Evolutionary conservation across 805 yeast species (phyloP), one percentile per base, ranked within the genome.

Genomic region (Candida morakotiae): DNA sequence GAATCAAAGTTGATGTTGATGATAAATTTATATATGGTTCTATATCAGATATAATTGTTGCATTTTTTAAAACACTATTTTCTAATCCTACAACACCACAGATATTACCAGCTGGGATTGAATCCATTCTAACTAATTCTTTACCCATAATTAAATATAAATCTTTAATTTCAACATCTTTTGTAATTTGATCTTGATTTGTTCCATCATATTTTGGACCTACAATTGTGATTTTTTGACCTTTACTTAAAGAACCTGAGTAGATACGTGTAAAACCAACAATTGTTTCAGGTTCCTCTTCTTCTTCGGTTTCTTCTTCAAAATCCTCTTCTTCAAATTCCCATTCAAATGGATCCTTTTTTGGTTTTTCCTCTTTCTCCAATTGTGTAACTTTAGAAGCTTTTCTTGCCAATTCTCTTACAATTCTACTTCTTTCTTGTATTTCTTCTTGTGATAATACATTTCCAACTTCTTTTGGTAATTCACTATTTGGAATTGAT

Each of bases 1-100:
- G 72, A 34, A 65, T 64, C 45, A 67, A 60, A 1, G 69, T 58
- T 1, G 71, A 60, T 11, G 83, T 75, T 1, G 71, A 52, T 0
- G 72, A 67, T 37, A 79, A 61, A 38, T 79, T 83, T 14, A 87
- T 68, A 46, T 87, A 83, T 0, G 96, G 96, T 7, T 15, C 10
- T 2, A 72, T 56, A 2, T 71, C 74, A 0, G 77, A 69, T 33
- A 79, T 69, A 5, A 85, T 69, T 0, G 98, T 89, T 35, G 96
- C 98, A 52, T 81, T 86, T 55, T 93, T 93, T 47, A 91, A 59
- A 22, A 93, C 73, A 37, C 78, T 79, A 6, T 85, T 86, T 2
- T 83, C 95, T 15, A 93, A 69, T 0, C 98, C 98, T 25, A 88
- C 91, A 34, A 93, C 82, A 35, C 97, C 99, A 5, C 87, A 94